Conservation (phyloP, 73 alveolate species). For the Tetrahymena borealis region DNA sequence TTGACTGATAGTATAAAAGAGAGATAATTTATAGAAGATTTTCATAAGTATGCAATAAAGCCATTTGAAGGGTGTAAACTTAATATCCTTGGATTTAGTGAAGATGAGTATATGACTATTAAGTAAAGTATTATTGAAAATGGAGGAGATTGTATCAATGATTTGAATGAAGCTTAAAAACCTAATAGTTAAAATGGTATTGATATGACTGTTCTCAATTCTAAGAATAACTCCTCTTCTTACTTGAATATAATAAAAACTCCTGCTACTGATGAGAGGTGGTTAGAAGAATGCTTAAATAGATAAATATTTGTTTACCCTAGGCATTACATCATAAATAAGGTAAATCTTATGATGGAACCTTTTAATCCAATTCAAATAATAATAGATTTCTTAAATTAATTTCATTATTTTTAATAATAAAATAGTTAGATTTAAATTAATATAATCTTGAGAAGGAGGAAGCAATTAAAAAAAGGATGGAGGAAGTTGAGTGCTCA, state of each 20-base stretch:
- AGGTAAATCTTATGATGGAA: not conserved
- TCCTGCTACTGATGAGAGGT: not conserved
- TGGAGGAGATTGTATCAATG: not conserved
- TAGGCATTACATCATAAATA: not conserved
- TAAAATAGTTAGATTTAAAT: not conserved
- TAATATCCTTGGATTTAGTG: not conserved
- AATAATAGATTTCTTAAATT: too few relatives aligned
- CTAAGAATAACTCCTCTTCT: not conserved
- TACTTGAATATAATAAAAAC: not conserved
- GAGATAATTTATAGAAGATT: not conserved
- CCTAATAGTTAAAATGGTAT: not conserved
- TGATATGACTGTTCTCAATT: not conserved
- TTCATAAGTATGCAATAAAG: not conserved
- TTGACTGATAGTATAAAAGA: not conserved
- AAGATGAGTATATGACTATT: not conserved
- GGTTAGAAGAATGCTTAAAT: not conserved
- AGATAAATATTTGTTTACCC: not conserved
- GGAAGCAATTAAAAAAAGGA: not conserved
- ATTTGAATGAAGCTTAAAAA: not conserved
- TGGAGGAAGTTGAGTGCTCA: not conserved
- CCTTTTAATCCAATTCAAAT: too few relatives aligned
- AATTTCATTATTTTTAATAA: too few relatives aligned
- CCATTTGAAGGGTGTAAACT: not conserved
- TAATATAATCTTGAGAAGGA: not conserved
- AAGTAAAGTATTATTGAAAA: not conserved